Evolutionary conservation across 495 filamentous ascomycete genomes (phyloP).

Genomic region (Aspergillus hancockii): DNA sequence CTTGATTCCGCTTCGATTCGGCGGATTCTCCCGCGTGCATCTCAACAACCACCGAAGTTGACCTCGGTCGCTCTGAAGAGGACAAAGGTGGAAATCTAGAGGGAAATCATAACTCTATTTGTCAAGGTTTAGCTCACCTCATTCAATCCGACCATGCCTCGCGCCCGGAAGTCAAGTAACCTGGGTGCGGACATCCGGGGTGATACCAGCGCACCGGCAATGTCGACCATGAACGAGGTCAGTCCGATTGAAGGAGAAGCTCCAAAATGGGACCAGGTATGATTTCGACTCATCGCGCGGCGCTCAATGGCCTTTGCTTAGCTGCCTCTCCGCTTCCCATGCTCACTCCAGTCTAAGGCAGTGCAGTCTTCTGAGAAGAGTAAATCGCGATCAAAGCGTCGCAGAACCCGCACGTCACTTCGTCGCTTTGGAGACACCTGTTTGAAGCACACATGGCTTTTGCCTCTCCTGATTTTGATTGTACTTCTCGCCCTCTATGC

Average conservation of each 20-base stretch:
- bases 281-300: constrained; percentile 5
- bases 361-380: constrained; percentile 34
- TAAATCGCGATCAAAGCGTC: constrained; percentile 48
- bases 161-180: constrained; percentile 47
- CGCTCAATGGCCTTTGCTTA: neutral
- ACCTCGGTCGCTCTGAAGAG: neutral
- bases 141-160: constrained; percentile 33
- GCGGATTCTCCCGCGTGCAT: neutral
- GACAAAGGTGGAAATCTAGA: neutral
- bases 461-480: constrained; percentile 70
- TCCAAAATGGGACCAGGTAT: constrained; percentile 43
- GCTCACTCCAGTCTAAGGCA: constrained; percentile 22
- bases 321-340: constrained; percentile 11
- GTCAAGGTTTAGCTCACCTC: neutral
- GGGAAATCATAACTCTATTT: neutral
- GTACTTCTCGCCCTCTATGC: constrained; percentile 68
- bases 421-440: constrained; percentile 66
- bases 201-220: constrained; percentile 52
- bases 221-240: constrained; percentile 53
- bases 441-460: constrained; percentile 76
- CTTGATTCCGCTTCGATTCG: constrained; percentile 2
- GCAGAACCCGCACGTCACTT: constrained; percentile 59
- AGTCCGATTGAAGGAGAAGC: constrained; percentile 45
- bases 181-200: constrained; percentile 54
- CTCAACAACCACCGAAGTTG: neutral